Conservation (phyloP, 306 rosid genomes). For the Sesbania bispinosa region DNA sequence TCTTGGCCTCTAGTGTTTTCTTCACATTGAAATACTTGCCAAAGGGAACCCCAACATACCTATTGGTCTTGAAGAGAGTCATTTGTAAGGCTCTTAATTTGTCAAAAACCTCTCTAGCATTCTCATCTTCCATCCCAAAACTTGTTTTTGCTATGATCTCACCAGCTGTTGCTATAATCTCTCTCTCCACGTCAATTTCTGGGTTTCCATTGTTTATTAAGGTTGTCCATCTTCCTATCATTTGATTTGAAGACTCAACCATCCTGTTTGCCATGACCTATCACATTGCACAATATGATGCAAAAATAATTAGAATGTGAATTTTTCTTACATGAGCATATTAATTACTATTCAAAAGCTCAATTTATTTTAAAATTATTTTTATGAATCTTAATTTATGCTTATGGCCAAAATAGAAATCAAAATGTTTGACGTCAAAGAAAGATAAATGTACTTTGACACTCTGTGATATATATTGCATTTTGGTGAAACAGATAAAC, state of each 20-base stretch:
- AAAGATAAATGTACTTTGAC: no score
- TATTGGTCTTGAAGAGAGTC: constrained; percentile 59
- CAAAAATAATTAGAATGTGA: background rate
- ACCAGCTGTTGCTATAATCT: constrained; percentile 53
- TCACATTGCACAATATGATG: background rate
- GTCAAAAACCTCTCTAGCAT: constrained; percentile 45
- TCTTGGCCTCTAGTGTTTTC: constrained; percentile 54
- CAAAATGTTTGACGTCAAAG: no score
- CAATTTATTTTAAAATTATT: no score
- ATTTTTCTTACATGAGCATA: no score
- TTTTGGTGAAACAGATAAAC: no score
- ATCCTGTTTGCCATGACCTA: constrained; percentile 61
- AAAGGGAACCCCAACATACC: constrained; percentile 76
- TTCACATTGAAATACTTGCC: constrained; percentile 37
- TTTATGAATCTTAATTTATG: no score
- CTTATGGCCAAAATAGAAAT: no score
- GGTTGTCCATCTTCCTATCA: constrained; percentile 60
- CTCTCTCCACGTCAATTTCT: constrained; percentile 67
- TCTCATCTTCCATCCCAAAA: constrained; percentile 51
- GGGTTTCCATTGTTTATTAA: constrained; percentile 37
- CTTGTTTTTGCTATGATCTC: constrained; percentile 78
- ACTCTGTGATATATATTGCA: no score
- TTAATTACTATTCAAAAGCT: no score
- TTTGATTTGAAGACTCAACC: constrained; percentile 57
- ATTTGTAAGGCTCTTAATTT: constrained; percentile 58